Evolutionary conservation across 305 asterid species (phyloP).

Genomic region (Fraxinus nigra): DNA sequence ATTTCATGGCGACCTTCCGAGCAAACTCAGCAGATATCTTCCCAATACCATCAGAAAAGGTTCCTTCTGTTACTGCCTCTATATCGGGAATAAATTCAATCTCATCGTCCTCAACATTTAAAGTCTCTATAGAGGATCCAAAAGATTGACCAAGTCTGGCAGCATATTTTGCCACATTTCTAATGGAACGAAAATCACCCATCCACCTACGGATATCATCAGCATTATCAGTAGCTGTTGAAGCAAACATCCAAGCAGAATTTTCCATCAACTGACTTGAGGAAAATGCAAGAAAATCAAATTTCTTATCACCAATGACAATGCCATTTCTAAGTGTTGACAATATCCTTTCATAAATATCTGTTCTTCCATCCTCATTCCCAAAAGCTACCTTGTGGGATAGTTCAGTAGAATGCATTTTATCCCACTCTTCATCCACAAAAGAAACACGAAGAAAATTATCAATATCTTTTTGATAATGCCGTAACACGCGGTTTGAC

Average conservation of each 20-base stretch:
- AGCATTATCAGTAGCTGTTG: slow-evolving; percentile 42
- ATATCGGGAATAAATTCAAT: slow-evolving; percentile 50
- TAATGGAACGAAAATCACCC: slow-evolving; percentile 69
- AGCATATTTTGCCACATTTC: slow-evolving; percentile 84
- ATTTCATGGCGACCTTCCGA: slow-evolving; percentile 35
- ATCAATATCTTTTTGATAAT: slow-evolving; percentile 47
- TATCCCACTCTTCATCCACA: slow-evolving; percentile 83
- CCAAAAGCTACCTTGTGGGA: slow-evolving; percentile 36
- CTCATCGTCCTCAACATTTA: slow-evolving; percentile 49
- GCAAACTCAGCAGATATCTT: slow-evolving; percentile 49
- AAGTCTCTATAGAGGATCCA: slow-evolving; percentile 80
- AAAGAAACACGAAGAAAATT: slow-evolving; percentile 89
- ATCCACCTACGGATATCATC: slow-evolving; percentile 68
- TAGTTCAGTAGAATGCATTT: slow-evolving; percentile 61
- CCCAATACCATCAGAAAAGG: slow-evolving; percentile 64
- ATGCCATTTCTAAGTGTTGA: slow-evolving; percentile 60
- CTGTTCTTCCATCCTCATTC: slow-evolving; percentile 38
- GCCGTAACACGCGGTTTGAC: slow-evolving; percentile 79
- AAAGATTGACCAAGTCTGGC: slow-evolving; percentile 95
- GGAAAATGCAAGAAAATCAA: slow-evolving; percentile 86
- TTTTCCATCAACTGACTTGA: slow-evolving; percentile 85
- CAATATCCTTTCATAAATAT: slow-evolving; percentile 60
- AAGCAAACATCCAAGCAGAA: slow-evolving; percentile 93
- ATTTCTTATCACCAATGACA: slow-evolving; percentile 59
- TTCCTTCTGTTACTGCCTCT: slow-evolving; percentile 17